Evolutionary conservation across 495 filamentous ascomycete species (phyloP), one percentile per base, ranked within the genome.

Genomic region (Aspergillus mulundensis): DNA sequence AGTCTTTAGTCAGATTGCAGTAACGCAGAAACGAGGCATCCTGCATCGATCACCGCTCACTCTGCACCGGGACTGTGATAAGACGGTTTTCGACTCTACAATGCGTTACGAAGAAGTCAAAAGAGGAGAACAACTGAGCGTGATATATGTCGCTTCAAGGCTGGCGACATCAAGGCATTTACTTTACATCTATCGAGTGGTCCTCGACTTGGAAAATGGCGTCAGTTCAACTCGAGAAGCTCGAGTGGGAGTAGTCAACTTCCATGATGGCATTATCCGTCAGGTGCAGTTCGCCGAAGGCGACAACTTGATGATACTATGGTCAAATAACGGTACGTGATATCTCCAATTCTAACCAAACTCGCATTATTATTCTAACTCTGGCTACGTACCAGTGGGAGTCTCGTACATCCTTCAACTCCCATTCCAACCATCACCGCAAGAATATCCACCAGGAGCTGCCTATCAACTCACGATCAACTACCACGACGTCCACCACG

Each of bases 221-320:
- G 73, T 85, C 44, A 85, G 82, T 58, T 78, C 81, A 14, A 76
- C 75, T 0, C 63, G 69, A 43, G 66, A 58, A 28, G 74, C 70
- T 15, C 71, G 75, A 6, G 52, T 76, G 19, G 69, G 75, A 36
- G 70, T 67, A 1, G 51, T 84, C 10, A 63, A 70, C 39, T 54
- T 83, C 16, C 59, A 71, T 18, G 54, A 70, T 28, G 77, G 76
- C 18, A 66, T 69, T 28, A 64, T 85, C 38, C 69, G 70, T 20
- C 81, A 85, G 62, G 49, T 82, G 12, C 75, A 82, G 65, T 84
- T 85, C 48, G 72, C 82, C 16, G 74, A 81, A 39, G 81, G 84
- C 47, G 63, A 77, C 42, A 73, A 70, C 3, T 53, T 85, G 23
- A 77, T 82, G 60, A 24, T 84, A 10, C 67, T 84, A n/a, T 76